Percentiles rank a stretch among this genome's conserved stretches.
Evolutionary conservation across 805 yeast genomes (phyloP).

Genomic region (Candida michaelii): DNA sequence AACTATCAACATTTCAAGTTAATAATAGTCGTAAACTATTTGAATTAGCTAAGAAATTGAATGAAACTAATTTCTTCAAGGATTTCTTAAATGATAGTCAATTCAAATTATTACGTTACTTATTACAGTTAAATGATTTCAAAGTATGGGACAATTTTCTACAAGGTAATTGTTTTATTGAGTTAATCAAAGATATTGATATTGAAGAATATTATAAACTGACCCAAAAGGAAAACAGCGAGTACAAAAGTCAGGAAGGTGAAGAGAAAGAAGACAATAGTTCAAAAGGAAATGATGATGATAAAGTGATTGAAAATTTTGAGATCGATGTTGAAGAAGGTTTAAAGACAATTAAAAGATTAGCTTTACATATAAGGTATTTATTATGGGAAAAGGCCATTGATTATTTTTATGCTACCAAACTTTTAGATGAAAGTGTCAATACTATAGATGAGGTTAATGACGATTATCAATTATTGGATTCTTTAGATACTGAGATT

Average conservation of each 20-base stretch:
- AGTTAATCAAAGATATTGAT: conserved; percentile 17
- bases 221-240: background rate
- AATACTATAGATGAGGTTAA: conserved; percentile 29
- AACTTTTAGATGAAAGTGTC: conserved; percentile 20
- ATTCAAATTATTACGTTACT: conserved; percentile 28
- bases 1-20: conserved; percentile 35
- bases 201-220: conserved; percentile 4
- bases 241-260: background rate
- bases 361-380: conserved; percentile 66
- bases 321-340: conserved; percentile 48
- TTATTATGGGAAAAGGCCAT: conserved; percentile 72
- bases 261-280: conserved; percentile 2
- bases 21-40: conserved; percentile 33
- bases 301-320: conserved; percentile 21
- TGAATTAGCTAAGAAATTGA: conserved; percentile 34
- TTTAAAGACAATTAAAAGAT: conserved; percentile 25
- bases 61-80: conserved; percentile 32
- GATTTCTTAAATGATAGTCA: conserved; percentile 36
- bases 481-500: conserved; percentile 27
- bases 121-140: conserved; percentile 29
- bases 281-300: conserved; percentile 26
- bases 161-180: conserved; percentile 36
- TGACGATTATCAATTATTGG: conserved; percentile 37
- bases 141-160: conserved; percentile 38
- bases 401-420: conserved; percentile 40